Evolutionary conservation across 2,329 filamentous ascomycete species (phyloP).

Genomic region (Blastomyces gilchristii): DNA sequence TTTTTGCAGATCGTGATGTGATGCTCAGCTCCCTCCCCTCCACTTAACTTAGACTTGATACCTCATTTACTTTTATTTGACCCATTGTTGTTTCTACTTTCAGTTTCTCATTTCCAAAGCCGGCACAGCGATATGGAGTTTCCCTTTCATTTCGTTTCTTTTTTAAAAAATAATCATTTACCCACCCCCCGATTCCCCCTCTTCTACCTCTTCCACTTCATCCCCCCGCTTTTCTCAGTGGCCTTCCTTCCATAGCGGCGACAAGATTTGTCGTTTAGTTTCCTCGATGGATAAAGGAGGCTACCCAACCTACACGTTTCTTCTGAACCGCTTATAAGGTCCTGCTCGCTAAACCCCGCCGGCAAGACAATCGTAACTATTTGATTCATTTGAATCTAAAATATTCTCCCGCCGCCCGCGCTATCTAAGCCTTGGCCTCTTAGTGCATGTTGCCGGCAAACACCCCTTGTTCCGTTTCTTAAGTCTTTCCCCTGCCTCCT

Average conservation of each 20-base stretch:
- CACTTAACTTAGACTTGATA: neutral
- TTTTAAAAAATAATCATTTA: constrained; percentile 6
- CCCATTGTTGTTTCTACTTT: neutral
- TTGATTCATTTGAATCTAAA: neutral
- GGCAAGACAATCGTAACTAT: neutral
- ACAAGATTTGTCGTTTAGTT: neutral
- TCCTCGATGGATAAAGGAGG: neutral
- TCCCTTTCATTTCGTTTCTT: constrained; percentile 4
- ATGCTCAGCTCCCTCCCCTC: constrained; percentile 7
- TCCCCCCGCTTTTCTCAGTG: neutral
- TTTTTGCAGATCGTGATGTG: constrained; percentile 20
- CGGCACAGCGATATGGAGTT: constrained; percentile 8
- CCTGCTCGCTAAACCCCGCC: neutral
- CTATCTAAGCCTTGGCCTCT: neutral
- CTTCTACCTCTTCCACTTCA: neutral
- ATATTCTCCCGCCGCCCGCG: neutral
- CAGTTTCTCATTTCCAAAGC: neutral
- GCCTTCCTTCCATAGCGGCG: neutral
- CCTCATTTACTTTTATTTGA: neutral
- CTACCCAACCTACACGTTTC: neutral
- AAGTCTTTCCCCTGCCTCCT: neutral
- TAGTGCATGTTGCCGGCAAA: neutral
- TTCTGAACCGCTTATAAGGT: neutral
- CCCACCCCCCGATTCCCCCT: neutral
- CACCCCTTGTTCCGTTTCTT: neutral